These are phyloP conservation scores for Rutstroemia sp. DNA, from an alignment of 2,329 filamentous ascomycete genomes.

Conservation along the genomic window DNA sequence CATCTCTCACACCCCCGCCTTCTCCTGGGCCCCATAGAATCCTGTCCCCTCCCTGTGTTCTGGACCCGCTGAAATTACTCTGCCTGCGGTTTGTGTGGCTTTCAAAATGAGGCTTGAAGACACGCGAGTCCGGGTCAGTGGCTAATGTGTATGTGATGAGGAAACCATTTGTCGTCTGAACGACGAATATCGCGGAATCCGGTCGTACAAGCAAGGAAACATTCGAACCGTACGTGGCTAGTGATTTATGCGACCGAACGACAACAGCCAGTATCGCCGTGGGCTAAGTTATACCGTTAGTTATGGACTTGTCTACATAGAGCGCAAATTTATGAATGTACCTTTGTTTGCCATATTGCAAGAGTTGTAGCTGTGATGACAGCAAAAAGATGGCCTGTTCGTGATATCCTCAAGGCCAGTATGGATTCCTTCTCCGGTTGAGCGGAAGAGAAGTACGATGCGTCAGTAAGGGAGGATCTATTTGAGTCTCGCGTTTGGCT, in stretches of 20 bases:
- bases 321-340: conserved; percentile 33
- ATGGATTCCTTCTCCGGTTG: conserved; percentile 51
- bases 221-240: conserved; percentile 79
- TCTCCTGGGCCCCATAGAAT: conserved; percentile 73
- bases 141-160: conserved; percentile 92
- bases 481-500: conserved; percentile 26
- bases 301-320: background rate
- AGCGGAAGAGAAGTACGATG: conserved; percentile 8
- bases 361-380: conserved; percentile 80
- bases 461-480: conserved; percentile 12
- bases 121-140: conserved; percentile 70
- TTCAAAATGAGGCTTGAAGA: conserved; percentile 77
- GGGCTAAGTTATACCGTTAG: conserved; percentile 47
- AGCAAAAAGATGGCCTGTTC: conserved; percentile 76
- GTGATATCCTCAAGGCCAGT: conserved; percentile 66
- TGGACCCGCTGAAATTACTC: conserved; percentile 50
- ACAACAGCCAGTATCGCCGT: conserved; percentile 82
- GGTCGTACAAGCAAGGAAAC: conserved; percentile 78
- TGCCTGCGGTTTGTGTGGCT: conserved; percentile 58
- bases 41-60: conserved; percentile 42
- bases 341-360: conserved; percentile 95
- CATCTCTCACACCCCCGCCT: conserved; percentile 72
- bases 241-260: conserved; percentile 70
- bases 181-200: conserved; percentile 85
- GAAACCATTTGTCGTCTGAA: conserved; percentile 79